Evolutionary conservation across 176 grass and related monocot genomes (phyloP).

Genomic region (Themeda triandra): DNA sequence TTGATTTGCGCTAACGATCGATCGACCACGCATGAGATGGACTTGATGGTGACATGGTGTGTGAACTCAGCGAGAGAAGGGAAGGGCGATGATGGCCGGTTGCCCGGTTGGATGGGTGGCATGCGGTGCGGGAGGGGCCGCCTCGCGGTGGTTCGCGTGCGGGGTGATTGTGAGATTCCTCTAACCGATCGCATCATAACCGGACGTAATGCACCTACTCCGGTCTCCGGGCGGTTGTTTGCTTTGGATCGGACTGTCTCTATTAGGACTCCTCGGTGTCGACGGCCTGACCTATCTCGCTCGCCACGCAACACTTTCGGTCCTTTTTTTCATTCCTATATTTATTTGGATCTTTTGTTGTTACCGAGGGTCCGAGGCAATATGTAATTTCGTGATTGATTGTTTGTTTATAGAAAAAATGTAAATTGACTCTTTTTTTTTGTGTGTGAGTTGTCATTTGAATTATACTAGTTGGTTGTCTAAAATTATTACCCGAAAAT

Average conservation of each 20-base stretch:
- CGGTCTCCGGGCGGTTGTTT: neutral
- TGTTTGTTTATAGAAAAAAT: neutral
- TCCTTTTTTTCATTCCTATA: neutral
- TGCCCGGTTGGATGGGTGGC: too few species aligned
- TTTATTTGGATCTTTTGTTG: neutral
- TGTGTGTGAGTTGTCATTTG: neutral
- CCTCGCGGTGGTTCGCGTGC: constrained; percentile 26
- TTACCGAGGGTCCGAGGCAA: neutral
- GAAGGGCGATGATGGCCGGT: neutral
- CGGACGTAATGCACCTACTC: neutral
- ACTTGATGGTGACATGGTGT: neutral
- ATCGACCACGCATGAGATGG: constrained; percentile 12
- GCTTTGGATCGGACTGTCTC: neutral
- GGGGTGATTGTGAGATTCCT: constrained; percentile 19
- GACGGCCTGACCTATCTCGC: neutral
- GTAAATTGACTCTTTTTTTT: neutral
- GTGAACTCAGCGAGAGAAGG: neutral
- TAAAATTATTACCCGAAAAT: neutral
- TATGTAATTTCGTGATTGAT: neutral
- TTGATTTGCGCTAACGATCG: constrained; percentile 20
- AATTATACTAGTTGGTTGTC: neutral
- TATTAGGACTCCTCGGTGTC: neutral
- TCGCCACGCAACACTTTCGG: neutral
- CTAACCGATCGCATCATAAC: constrained; percentile 28
- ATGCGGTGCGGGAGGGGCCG: neutral